Percentiles rank a stretch among this genome's conserved stretches.
These are phyloP conservation scores for Trichosporon sp. DNA, from an alignment of 1,284 basidiomycete species.

Conservation along the genomic window DNA sequence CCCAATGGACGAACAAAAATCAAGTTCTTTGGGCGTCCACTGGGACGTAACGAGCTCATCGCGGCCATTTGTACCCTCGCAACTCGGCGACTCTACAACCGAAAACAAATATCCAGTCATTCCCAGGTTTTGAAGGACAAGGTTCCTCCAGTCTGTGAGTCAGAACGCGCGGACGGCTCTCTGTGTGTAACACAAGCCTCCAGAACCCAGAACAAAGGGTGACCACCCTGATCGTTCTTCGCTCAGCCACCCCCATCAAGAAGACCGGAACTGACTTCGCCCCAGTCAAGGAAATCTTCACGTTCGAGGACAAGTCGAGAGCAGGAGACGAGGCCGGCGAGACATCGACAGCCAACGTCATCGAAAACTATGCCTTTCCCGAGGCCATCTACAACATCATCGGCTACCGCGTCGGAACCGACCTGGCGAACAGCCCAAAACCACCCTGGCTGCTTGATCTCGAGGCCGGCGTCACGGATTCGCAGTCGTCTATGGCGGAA, in stretches of 20 bases:
- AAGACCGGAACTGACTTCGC: conserved; percentile 1
- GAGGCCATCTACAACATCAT: conserved; percentile 20
- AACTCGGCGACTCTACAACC: conserved; percentile 42
- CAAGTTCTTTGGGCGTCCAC: conserved; percentile 50
- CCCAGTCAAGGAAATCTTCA: conserved; percentile 23
- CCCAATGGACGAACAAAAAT: conserved; percentile 43
- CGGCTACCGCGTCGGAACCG: conserved; percentile 9
- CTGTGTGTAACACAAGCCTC: background rate
- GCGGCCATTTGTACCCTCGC: conserved; percentile 51
- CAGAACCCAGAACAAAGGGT: background rate
- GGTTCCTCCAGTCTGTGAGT: conserved; percentile 20
- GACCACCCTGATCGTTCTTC: background rate
- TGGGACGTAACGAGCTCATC: conserved; percentile 54
- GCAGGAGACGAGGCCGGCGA: conserved; percentile 15
- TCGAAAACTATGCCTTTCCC: conserved; percentile 20
- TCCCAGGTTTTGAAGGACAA: conserved; percentile 46
- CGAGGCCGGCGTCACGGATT: conserved; percentile 13
- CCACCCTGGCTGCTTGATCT: conserved; percentile 13
- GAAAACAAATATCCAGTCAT: conserved; percentile 48
- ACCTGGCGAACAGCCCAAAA: conserved; percentile 19
- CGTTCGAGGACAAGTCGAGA: conserved; percentile 23
- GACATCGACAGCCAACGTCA: conserved; percentile 20
- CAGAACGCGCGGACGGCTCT: background rate
- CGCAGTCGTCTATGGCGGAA: background rate
- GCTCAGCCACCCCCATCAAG: background rate